phyloP scores from a whole-genome alignment of 139 green algal genomes.

The Ettlia oleoabundans region DNA sequence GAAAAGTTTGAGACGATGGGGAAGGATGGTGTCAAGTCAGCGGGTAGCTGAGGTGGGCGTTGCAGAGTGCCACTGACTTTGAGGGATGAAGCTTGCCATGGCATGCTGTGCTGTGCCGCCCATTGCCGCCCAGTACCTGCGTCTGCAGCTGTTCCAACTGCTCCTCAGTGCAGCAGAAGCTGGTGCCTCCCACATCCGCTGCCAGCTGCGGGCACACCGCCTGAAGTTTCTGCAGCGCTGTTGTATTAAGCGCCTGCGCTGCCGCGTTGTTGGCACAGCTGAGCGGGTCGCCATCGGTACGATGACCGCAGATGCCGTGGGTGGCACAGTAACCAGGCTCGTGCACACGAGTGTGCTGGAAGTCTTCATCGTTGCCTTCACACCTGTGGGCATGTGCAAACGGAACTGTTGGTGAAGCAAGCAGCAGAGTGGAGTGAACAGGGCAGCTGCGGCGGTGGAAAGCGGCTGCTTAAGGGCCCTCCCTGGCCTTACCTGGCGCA shows the following conservation, averaged over 20 bases:
- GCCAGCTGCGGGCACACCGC: constrained; percentile 76
- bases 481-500: no score
- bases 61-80: no score
- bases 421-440: no score
- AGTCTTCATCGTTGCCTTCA: not conserved
- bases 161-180: constrained; percentile 81
- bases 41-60: no score
- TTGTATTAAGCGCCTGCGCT: constrained; percentile 19
- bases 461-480: no score
- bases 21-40: not conserved
- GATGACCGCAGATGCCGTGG: constrained; percentile 63
- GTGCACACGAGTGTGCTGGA: constrained; percentile 37
- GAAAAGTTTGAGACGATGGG: no score
- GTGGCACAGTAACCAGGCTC: constrained; percentile 27
- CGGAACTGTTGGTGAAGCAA: no score
- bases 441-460: no score
- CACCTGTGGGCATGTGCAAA: not conserved
- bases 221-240: constrained; percentile 44
- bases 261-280: constrained; percentile 68
- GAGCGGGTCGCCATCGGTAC: constrained; percentile 70
- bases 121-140: constrained; percentile 49
- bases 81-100: no score
- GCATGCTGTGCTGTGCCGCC: no score
- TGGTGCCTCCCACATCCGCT: constrained; percentile 36
- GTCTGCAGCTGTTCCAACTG: constrained; percentile 76